Conservation (phyloP, 768 basidiomycete genomes). For the Pleurotus giganteus region DNA sequence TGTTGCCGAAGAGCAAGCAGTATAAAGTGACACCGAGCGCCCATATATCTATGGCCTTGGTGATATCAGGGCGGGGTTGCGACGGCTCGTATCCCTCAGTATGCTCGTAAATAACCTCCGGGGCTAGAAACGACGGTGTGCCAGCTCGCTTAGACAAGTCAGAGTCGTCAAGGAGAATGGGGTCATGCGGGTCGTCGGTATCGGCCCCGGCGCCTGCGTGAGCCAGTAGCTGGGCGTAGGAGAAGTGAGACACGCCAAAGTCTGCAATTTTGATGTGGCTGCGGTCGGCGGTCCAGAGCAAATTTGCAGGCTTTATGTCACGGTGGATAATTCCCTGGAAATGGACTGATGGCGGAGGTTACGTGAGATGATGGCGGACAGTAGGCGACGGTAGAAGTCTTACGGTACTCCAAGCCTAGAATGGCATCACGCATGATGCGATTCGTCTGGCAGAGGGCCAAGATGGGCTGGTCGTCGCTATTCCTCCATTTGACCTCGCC, state of each 20-base stretch:
- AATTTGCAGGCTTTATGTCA: slow-evolving; percentile 98
- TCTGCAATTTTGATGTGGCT: slow-evolving; percentile 95
- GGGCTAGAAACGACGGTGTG: slow-evolving; percentile 94
- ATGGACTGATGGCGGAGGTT: slow-evolving; percentile 63
- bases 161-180: slow-evolving; percentile 76
- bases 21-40: slow-evolving; percentile 95
- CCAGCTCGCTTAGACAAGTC: slow-evolving; percentile 91
- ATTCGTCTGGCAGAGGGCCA: slow-evolving; percentile 80
- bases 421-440: slow-evolving; percentile 91
- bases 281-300: slow-evolving; percentile 86
- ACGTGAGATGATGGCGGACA: slow-evolving; percentile 10
- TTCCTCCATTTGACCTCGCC: slow-evolving; percentile 93
- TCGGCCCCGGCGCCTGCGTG: slow-evolving; percentile 49
- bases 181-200: slow-evolving; percentile 42
- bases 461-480: slow-evolving; percentile 60
- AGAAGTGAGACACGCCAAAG: slow-evolving; percentile 97
- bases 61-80: slow-evolving; percentile 57
- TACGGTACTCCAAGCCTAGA: slow-evolving; percentile 92
- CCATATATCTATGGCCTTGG: slow-evolving; percentile 97
- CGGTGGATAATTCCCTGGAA: slow-evolving; percentile 98
- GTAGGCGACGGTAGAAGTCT: slow-evolving; percentile 27
- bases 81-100: slow-evolving; percentile 29
- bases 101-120: slow-evolving; percentile 84
- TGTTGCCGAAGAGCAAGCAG: slow-evolving; percentile 85
- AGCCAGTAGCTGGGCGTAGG: slow-evolving; percentile 79